Evolutionary conservation across 2,329 filamentous ascomycete species (phyloP), one percentile per base, ranked within the genome.

Genomic region (Nemania abortiva): DNA sequence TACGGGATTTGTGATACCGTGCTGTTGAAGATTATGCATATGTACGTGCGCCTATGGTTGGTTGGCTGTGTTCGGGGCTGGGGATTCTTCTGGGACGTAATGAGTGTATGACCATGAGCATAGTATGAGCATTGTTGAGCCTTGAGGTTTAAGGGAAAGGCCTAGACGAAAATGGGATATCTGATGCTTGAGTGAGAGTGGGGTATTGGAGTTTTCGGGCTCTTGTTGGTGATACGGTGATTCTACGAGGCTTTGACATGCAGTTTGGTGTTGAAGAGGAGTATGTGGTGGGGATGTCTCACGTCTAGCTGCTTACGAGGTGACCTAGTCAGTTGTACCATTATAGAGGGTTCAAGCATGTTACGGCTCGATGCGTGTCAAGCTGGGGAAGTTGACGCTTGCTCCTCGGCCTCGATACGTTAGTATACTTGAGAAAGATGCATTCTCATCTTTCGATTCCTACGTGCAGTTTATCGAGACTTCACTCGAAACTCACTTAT

Each of bases 261-360:
- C n/a, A n/a, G n/a, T n/a, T n/a, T n/a, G n/a, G n/a, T n/a, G 47
- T 11, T 42, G 34, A 42, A 18, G 31, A 42, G 54, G n/a, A n/a
- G n/a, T n/a, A 29, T 34, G 1, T 24, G 37, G 55, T 49, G 45
- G 55, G 22, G 55, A 29, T 58, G 55, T 58, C 55, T 58, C 39
- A 24, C 15, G 9, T 47, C 24, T 37, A 13, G 22, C 47, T 18
- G 20, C n/a, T 47, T 31, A 22, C 1, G 34, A 24, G 22, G 24
- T 47, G 24, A 2, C n/a, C 18, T n/a, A 11, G 18, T 47, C 20
- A 20, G 6, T 18, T 31, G 15, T 13, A n/a, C 1, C 10, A 29
- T 2, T n/a, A 1, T 57, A 6, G 31, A 34, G 15, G 15, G n/a
- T 45, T 45, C 13, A 6, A 39, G 20, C n/a, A 9, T 29, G 3